Conservation (phyloP, 108 stramenopile genomes). For the Nitzschia inconspicua region DNA sequence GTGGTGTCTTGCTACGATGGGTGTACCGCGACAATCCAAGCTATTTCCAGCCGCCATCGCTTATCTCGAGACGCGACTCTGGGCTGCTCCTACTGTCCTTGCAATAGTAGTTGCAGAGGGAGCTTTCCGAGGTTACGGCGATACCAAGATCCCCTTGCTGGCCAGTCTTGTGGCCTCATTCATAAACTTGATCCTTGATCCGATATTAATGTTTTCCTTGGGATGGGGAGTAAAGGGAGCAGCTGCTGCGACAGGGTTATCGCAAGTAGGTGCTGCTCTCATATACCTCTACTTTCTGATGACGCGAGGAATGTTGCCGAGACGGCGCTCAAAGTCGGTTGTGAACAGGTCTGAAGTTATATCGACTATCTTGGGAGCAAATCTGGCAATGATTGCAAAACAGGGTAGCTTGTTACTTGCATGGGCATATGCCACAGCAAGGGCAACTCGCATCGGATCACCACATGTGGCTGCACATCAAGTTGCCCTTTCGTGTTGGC, state of each 20-base stretch:
- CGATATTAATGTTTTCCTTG: conserved; percentile 71
- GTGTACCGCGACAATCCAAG: conserved; percentile 28
- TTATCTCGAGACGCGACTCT: conserved; percentile 52
- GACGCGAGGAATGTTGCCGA: conserved; percentile 37
- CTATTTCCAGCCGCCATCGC: conserved; percentile 38
- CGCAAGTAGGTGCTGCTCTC: conserved; percentile 43
- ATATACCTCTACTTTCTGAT: conserved; percentile 34
- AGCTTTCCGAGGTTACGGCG: conserved; percentile 69
- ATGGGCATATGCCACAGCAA: conserved; percentile 58
- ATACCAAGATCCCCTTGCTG: conserved; percentile 65
- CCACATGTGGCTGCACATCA: conserved; percentile 67
- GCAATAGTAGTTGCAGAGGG: conserved; percentile 69
- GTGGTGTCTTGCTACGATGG: conserved; percentile 59
- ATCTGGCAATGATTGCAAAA: conserved; percentile 51
- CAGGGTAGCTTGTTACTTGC: conserved; percentile 49
- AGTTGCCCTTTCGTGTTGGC: conserved; percentile 52
- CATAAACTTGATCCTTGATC: conserved; percentile 72
- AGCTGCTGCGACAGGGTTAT: conserved; percentile 70
- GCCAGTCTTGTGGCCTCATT: conserved; percentile 50
- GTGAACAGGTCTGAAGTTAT: background rate
- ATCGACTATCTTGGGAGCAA: conserved; percentile 46
- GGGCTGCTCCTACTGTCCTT: conserved; percentile 70
- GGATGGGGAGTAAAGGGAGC: conserved; percentile 65
- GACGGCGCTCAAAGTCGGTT: background rate
- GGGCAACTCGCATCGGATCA: conserved; percentile 51